Conservation (phyloP, 345 rosid genomes). For the Hibiscus trionum region DNA sequence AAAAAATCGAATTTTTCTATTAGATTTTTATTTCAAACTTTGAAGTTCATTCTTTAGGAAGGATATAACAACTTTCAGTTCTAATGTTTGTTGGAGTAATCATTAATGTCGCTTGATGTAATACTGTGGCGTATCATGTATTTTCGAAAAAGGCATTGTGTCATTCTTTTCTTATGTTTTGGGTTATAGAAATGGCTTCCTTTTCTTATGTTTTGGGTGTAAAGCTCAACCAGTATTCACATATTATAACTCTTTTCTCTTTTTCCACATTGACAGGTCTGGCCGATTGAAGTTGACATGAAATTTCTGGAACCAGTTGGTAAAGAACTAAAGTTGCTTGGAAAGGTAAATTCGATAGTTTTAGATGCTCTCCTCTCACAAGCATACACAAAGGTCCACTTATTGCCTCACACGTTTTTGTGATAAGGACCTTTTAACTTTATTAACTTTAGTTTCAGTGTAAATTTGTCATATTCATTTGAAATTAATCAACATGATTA, state of each 20-base stretch:
- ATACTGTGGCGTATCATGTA: neutral
- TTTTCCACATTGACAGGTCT: conserved; percentile 43
- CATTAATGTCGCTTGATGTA: neutral
- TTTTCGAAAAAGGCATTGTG: neutral
- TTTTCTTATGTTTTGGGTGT: neutral
- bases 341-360: conserved; percentile 45
- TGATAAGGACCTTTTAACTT: neutral
- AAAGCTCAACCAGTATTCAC: neutral
- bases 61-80: neutral
- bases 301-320: conserved; percentile 78
- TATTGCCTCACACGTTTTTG: neutral
- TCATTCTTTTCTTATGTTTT: neutral
- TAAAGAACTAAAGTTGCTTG: conserved; percentile 64
- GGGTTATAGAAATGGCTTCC: neutral
- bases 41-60: neutral
- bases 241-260: conserved; percentile 1
- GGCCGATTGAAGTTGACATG: conserved; percentile 79
- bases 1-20: too few relatives aligned
- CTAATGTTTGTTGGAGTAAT: neutral
- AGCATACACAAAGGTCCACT: neutral
- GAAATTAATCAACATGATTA: neutral
- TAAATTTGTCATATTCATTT: neutral
- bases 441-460: neutral
- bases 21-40: neutral
- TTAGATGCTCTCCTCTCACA: neutral